Evolutionary conservation across 192 early-diverging fungal genomes (phyloP).

Genomic region (Entomortierella chlamydospora): DNA sequence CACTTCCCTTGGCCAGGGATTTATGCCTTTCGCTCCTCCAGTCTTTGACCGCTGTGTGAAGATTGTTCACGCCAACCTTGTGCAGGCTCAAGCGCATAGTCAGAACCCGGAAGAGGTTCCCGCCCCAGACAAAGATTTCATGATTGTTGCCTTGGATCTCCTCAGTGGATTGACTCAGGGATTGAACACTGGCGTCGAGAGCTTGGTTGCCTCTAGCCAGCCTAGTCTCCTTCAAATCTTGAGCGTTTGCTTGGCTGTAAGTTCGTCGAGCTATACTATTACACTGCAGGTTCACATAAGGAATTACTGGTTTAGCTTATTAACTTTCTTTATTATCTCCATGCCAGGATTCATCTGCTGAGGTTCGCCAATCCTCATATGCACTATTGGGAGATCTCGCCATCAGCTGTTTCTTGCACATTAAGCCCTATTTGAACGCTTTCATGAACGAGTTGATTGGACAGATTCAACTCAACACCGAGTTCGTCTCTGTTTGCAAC

Average conservation of each 20-base stretch:
- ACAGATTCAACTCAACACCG: constrained; percentile 80
- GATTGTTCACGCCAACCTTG: constrained; percentile 86
- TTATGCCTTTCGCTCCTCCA: constrained; percentile 84
- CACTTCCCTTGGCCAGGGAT: constrained; percentile 86
- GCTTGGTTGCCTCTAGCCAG: constrained; percentile 78
- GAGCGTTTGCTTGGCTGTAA: constrained; percentile 83
- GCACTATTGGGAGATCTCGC: constrained; percentile 97
- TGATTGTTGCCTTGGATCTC: constrained; percentile 96
- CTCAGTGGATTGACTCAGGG: constrained; percentile 95
- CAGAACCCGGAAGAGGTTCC: constrained; percentile 66
- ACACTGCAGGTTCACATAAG: no score
- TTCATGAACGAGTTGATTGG: constrained; percentile 83
- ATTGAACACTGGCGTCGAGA: constrained; percentile 79
- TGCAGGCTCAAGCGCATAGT: constrained; percentile 66
- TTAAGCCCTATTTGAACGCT: constrained; percentile 82
- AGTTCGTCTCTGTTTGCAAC: constrained; percentile 91
- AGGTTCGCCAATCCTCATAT: constrained; percentile 96
- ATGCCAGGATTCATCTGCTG: constrained; percentile 66
- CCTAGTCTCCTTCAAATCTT: constrained; percentile 82
- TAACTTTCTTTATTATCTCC: background rate
- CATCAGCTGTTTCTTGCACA: constrained; percentile 86
- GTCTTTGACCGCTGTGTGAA: constrained; percentile 93
- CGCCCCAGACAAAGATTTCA: constrained; percentile 93
- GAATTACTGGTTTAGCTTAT: no score
- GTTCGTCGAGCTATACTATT: constrained; percentile 14